phyloP scores from a whole-genome alignment of 352 stramenopile genomes.

The Pythium aphanidermatum region DNA sequence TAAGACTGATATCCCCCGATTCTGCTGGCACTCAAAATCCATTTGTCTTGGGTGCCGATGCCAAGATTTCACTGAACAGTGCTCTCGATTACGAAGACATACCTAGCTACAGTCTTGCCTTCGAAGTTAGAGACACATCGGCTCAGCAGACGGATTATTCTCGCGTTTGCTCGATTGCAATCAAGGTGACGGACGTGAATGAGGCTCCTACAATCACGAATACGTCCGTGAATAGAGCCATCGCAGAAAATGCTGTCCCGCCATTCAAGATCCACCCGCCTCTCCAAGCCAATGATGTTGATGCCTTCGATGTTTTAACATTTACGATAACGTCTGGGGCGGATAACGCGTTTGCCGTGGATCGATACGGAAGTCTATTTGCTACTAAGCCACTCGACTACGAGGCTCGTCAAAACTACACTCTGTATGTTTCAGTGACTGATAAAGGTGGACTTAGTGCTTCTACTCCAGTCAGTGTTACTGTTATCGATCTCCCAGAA shows the following conservation, averaged over 20 bases:
- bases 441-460: constrained; percentile 32
- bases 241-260: constrained; percentile 37
- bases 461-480: constrained; percentile 21
- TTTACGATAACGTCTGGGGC: constrained; percentile 31
- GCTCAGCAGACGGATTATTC: constrained; percentile 5
- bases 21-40: background rate
- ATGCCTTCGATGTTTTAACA: constrained; percentile 39
- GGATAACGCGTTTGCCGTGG: constrained; percentile 31
- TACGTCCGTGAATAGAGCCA: constrained; percentile 11
- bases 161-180: constrained; percentile 28
- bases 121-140: constrained; percentile 24
- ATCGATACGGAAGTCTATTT: constrained; percentile 35
- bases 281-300: constrained; percentile 28
- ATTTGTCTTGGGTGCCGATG: constrained; percentile 14
- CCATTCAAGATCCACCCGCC: constrained; percentile 24
- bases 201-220: constrained; percentile 32
- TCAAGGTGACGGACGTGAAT: constrained; percentile 46
- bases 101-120: constrained; percentile 9
- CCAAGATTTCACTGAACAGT: constrained; percentile 15
- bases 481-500: constrained; percentile 36
- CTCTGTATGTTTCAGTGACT: constrained; percentile 30
- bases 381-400: constrained; percentile 33
- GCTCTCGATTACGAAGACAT: constrained; percentile 29
- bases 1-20: constrained; percentile 7
- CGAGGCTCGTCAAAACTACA: constrained; percentile 28